phyloP scores from a whole-genome alignment of 2,329 filamentous ascomycete genomes.

The Bipolaris bicolor region DNA sequence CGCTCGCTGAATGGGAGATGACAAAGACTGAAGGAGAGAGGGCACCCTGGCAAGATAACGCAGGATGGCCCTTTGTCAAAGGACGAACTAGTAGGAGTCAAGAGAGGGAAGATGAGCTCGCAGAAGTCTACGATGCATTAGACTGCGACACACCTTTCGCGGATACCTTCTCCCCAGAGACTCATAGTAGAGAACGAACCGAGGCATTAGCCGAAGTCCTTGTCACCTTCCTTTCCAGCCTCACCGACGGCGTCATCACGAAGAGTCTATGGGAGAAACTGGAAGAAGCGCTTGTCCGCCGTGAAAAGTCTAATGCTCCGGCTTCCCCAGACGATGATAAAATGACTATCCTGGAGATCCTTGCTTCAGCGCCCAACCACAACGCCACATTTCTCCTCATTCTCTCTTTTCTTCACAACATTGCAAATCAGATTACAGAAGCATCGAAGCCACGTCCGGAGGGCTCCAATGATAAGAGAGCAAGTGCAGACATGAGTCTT shows the following conservation, averaged over 20 bases:
- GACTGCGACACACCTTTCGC: conserved; percentile 71
- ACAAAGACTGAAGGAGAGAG: conserved; percentile 48
- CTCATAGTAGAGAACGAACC: conserved; percentile 69
- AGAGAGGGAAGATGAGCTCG: conserved; percentile 52
- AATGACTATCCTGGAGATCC: conserved; percentile 71
- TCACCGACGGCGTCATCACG: conserved; percentile 81
- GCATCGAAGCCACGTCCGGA: conserved; percentile 30
- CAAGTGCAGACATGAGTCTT: conserved; percentile 33
- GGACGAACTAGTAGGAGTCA: conserved; percentile 48
- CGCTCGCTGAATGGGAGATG: conserved; percentile 69
- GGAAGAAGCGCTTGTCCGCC: conserved; percentile 32
- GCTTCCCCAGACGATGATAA: conserved; percentile 61
- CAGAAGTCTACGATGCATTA: conserved; percentile 66
- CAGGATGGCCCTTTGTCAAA: conserved; percentile 66
- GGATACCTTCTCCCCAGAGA: conserved; percentile 63
- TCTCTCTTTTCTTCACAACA: conserved; percentile 72
- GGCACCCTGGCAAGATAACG: conserved; percentile 61
- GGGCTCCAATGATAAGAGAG: conserved; percentile 25
- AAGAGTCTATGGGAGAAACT: conserved; percentile 66
- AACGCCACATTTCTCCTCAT: conserved; percentile 91
- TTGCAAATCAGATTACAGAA: conserved; percentile 60
- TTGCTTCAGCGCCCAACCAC: conserved; percentile 72
- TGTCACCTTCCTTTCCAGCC: conserved; percentile 72
- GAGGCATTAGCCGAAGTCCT: conserved; percentile 77
- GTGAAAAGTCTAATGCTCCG: conserved; percentile 54